These are phyloP conservation scores for Pythium aristosporum DNA, from an alignment of 352 stramenopile species.

Conservation along the genomic window DNA sequence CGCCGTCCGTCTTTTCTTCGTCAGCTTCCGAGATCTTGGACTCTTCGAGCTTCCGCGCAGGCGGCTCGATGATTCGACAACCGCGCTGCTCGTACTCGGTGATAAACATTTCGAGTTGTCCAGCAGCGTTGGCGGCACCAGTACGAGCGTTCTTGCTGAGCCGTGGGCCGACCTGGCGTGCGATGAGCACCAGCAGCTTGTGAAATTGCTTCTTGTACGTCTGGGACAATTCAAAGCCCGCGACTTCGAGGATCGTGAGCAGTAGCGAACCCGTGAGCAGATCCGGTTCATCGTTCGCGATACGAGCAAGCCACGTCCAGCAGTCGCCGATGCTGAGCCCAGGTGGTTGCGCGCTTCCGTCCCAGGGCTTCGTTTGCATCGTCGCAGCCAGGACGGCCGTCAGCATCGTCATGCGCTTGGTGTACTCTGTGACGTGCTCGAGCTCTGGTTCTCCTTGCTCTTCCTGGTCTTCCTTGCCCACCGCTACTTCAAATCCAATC, in stretches of 20 bases:
- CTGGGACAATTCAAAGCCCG: slow-evolving; percentile 60
- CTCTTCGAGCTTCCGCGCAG: slow-evolving; percentile 68
- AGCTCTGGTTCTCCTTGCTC: slow-evolving; percentile 46
- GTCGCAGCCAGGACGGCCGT: slow-evolving; percentile 63
- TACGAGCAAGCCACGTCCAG: slow-evolving; percentile 65
- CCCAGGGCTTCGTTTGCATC: slow-evolving; percentile 66
- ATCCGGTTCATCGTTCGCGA: slow-evolving; percentile 70
- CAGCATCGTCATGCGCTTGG: slow-evolving; percentile 81
- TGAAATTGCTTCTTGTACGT: slow-evolving; percentile 79
- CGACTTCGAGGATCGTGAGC: slow-evolving; percentile 79
- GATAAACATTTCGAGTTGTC: slow-evolving; percentile 74
- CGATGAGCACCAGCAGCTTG: slow-evolving; percentile 72
- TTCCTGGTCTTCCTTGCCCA: slow-evolving; percentile 50
- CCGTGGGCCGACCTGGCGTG: slow-evolving; percentile 54
- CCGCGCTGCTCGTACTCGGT: slow-evolving; percentile 63
- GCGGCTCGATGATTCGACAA: slow-evolving; percentile 53
- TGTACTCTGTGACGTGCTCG: slow-evolving; percentile 77
- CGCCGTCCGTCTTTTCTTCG: slow-evolving; percentile 62
- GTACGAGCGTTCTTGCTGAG: slow-evolving; percentile 75
- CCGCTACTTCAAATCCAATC: slow-evolving; percentile 62
- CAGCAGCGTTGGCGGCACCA: slow-evolving; percentile 71
- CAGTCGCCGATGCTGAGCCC: slow-evolving; percentile 66
- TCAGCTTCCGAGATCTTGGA: slow-evolving; percentile 61
- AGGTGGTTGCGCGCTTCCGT: slow-evolving; percentile 46
- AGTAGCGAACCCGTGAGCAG: slow-evolving; percentile 68